Conservation (phyloP, 345 rosid species). For the Salix purpurea region DNA sequence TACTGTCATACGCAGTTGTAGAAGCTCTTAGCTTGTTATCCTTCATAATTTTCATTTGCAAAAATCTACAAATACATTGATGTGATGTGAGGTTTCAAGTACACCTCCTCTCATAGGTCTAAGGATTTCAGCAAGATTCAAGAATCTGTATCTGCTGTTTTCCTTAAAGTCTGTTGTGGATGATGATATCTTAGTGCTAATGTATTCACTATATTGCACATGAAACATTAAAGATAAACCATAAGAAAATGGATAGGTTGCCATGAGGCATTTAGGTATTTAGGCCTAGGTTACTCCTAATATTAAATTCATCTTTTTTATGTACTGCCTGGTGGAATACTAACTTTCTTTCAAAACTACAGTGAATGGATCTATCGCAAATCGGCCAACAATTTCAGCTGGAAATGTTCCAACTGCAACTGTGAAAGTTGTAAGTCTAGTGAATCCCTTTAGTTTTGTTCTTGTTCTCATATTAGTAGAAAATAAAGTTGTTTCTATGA, state of each 20-base stretch:
- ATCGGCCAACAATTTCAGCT: conserved; percentile 60
- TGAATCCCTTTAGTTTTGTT: conserved; percentile 7
- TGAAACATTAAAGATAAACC: neutral
- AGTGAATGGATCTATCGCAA: conserved; percentile 66
- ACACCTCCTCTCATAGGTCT: neutral
- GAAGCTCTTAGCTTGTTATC: conserved; percentile 7
- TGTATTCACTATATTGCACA: neutral
- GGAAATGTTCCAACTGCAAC: conserved; percentile 73
- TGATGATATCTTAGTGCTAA: conserved; percentile 3
- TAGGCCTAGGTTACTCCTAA: conserved; percentile 1
- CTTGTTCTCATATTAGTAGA: conserved; percentile 3
- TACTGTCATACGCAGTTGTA: neutral
- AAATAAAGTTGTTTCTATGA: conserved; percentile 8
- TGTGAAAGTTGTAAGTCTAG: conserved; percentile 80
- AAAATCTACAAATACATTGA: neutral
- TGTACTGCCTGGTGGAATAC: conserved; percentile 8
- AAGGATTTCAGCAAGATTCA: conserved; percentile 3
- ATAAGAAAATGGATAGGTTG: neutral
- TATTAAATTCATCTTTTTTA: conserved; percentile 1
- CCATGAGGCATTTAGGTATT: neutral
- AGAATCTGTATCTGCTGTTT: neutral
- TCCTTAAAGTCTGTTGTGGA: neutral
- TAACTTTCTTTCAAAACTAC: conserved; percentile 23
- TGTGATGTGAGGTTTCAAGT: neutral
- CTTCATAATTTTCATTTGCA: neutral